Percentiles rank a stretch among this genome's conserved stretches.
Evolutionary conservation across 345 rosid species (phyloP).

Genomic region (Corymbia maculata): DNA sequence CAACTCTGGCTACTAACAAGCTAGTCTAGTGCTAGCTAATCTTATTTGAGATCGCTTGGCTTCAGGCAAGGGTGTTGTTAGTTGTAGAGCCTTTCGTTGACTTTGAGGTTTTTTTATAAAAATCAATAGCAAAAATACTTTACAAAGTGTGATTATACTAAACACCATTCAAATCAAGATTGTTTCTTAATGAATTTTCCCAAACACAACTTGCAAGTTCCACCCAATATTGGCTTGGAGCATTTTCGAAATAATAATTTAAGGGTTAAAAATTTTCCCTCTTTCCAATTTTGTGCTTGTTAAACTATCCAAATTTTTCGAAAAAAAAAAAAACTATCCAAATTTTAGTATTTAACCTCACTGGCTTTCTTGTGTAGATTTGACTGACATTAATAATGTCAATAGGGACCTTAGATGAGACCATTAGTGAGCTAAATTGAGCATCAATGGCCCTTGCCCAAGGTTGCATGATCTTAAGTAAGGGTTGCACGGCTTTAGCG

Average conservation of each 20-base stretch:
- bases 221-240: not conserved
- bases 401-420: not conserved
- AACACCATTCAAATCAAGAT: not conserved
- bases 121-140: no score
- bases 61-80: no score
- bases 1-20: no score
- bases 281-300: not conserved
- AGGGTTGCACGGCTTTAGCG: no score
- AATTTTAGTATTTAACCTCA: not conserved
- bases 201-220: not conserved
- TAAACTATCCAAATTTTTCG: not conserved
- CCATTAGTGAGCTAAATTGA: not conserved
- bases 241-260: not conserved
- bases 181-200: no score
- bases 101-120: not conserved
- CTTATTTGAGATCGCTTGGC: no score
- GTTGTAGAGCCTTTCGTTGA: no score
- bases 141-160: not conserved
- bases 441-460: no score
- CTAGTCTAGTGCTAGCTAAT: no score
- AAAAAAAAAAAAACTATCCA: not conserved
- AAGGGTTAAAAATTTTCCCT: not conserved
- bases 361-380: not conserved
- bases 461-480: no score
- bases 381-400: not conserved